Conservation (phyloP, 2,329 filamentous ascomycete genomes). For the Trichoderma sp. region DNA sequence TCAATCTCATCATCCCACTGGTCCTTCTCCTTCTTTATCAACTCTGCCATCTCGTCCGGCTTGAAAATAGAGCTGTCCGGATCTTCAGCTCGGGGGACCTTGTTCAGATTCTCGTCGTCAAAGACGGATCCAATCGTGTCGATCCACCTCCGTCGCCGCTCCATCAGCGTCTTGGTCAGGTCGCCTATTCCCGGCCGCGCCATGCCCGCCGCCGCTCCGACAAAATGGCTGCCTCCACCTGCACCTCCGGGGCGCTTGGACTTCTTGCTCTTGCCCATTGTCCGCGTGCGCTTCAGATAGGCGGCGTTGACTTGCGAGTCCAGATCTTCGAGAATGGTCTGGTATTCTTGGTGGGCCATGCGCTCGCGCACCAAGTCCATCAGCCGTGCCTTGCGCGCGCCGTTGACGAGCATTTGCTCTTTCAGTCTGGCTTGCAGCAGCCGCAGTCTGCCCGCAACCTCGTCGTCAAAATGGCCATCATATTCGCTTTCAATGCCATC, state of each 20-base stretch:
- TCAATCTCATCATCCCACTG: constrained; percentile 79
- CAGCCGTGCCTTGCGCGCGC: constrained; percentile 82
- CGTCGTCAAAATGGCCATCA: constrained; percentile 88
- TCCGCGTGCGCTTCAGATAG: constrained; percentile 92
- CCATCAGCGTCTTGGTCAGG: constrained; percentile 87
- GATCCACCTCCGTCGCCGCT: constrained; percentile 84
- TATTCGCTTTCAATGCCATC: constrained; percentile 70
- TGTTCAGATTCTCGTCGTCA: constrained; percentile 72
- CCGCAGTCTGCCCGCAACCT: constrained; percentile 85
- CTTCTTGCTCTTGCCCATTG: constrained; percentile 91
- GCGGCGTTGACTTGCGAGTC: constrained; percentile 93
- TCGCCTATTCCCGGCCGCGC: constrained; percentile 84
- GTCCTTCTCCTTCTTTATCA: constrained; percentile 74
- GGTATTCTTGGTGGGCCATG: constrained; percentile 96
- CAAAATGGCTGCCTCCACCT: constrained; percentile 65
- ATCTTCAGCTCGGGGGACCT: constrained; percentile 66
- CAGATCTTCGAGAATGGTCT: constrained; percentile 93
- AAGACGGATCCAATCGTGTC: constrained; percentile 89
- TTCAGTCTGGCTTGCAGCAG: constrained; percentile 80
- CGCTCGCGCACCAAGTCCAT: constrained; percentile 85
- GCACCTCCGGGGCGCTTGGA: constrained; percentile 76
- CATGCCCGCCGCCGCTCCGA: constrained; percentile 60
- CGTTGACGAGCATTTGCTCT: constrained; percentile 82
- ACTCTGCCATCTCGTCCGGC: constrained; percentile 65
- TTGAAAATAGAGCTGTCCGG: constrained; percentile 71